Evolutionary conservation across 1,284 basidiomycete species (phyloP).

Genomic region (Xerocomus cyaneibrunnescens): DNA sequence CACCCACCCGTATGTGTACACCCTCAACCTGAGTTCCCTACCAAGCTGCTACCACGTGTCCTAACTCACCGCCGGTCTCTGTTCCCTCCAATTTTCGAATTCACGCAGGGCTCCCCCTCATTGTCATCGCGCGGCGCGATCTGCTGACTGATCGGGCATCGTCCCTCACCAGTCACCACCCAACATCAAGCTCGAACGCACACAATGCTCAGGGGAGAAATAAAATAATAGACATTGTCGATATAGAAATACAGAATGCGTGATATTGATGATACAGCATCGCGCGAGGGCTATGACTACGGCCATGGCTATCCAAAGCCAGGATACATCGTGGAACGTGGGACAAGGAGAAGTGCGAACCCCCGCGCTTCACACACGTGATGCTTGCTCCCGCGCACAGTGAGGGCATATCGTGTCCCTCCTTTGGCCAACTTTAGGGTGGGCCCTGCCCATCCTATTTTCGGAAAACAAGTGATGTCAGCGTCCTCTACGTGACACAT

Average conservation of each 20-base stretch:
- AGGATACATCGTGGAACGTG: not conserved
- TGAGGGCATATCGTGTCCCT: conserved; percentile 22
- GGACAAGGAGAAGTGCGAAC: no score
- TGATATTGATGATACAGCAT: not conserved
- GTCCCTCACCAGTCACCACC: not conserved
- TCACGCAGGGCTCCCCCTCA: conserved; percentile 10
- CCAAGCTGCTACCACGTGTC: conserved; percentile 13
- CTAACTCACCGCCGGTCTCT: not conserved
- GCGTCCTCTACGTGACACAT: not conserved
- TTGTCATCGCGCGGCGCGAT: conserved; percentile 25
- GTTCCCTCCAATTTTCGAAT: not conserved
- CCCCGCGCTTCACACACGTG: not conserved
- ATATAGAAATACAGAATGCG: not conserved
- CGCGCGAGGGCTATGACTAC: not conserved
- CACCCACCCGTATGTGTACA: not conserved
- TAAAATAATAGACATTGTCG: conserved; percentile 20
- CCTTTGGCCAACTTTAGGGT: conserved; percentile 19
- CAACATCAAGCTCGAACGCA: no score
- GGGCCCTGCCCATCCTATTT: conserved; percentile 25
- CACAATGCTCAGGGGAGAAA: conserved; percentile 5
- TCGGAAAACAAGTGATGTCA: conserved; percentile 1
- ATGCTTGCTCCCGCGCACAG: conserved; percentile 21
- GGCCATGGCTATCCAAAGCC: no score
- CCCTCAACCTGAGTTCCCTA: conserved; percentile 9
- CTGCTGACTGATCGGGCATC: not conserved